A percentile compares a stretch with the other conserved stretches of the same genome.
These are phyloP conservation scores for Discostella stelligera DNA, from an alignment of 352 stramenopile species.

Conservation along the genomic window DNA sequence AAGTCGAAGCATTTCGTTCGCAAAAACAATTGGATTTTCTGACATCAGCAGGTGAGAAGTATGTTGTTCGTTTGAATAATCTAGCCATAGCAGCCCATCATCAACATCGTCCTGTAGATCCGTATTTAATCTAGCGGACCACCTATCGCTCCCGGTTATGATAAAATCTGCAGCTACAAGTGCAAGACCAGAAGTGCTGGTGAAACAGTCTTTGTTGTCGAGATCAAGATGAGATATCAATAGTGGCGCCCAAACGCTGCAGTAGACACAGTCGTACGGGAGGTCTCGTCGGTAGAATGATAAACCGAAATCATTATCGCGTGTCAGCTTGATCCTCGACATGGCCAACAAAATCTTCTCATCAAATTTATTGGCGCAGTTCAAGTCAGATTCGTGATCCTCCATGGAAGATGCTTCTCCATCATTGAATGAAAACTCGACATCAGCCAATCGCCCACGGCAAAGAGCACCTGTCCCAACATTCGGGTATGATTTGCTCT, in stretches of 20 bases:
- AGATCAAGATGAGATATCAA: conserved; percentile 4
- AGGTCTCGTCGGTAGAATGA: background rate
- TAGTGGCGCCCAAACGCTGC: conserved; percentile 11
- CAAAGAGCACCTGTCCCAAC: background rate
- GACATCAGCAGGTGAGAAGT: conserved; percentile 23
- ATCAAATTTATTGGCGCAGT: conserved; percentile 23
- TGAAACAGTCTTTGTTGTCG: conserved; percentile 4
- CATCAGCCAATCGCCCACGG: conserved; percentile 12
- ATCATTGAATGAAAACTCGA: conserved; percentile 24
- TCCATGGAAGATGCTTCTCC: conserved; percentile 3
- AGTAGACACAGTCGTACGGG: conserved; percentile 10
- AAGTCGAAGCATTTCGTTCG: conserved; percentile 65
- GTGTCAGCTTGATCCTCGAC: conserved; percentile 22
- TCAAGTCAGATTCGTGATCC: conserved; percentile 4
- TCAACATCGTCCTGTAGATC: conserved; percentile 23
- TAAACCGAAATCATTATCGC: background rate
- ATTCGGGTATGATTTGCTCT: background rate
- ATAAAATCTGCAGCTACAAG: conserved; percentile 60
- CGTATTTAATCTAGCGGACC: conserved; percentile 21
- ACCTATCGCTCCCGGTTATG: conserved; percentile 63
- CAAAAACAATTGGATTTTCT: conserved; percentile 67
- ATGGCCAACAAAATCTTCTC: conserved; percentile 37
- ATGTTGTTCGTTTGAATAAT: conserved; percentile 36
- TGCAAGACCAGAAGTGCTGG: conserved; percentile 38
- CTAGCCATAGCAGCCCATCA: conserved; percentile 18